A percentile compares a stretch with the other conserved stretches of the same genome.
These are phyloP conservation scores for Calonectria naviculata DNA, from an alignment of 2,329 filamentous ascomycete species.

Conservation along the genomic window DNA sequence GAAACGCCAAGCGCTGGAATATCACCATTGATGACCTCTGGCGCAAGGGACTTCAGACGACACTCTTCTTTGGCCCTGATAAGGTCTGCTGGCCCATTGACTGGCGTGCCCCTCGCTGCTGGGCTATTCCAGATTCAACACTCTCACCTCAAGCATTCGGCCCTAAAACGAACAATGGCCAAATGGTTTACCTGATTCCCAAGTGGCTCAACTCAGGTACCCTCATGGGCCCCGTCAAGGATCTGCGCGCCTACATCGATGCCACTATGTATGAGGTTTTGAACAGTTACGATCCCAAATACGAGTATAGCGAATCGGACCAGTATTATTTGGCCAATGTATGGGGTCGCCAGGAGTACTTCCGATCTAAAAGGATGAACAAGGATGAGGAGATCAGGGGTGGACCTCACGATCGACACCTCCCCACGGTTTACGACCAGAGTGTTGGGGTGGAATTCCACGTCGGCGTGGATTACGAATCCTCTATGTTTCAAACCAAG, in stretches of 20 bases:
- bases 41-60: conserved; percentile 46
- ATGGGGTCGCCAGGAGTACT: conserved; percentile 55
- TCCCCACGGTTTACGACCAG: conserved; percentile 12
- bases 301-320: conserved; percentile 50
- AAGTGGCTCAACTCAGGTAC: conserved; percentile 59
- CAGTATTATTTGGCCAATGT: conserved; percentile 56
- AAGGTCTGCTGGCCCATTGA: conserved; percentile 55
- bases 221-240: conserved; percentile 52
- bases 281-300: conserved; percentile 45
- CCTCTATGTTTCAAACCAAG: conserved; percentile 52
- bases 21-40: conserved; percentile 44
- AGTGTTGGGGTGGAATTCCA: conserved; percentile 44
- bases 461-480: conserved; percentile 54
- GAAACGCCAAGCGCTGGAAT: conserved; percentile 62
- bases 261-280: conserved; percentile 45
- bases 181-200: conserved; percentile 45
- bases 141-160: conserved; percentile 49
- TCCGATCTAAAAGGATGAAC: conserved; percentile 41
- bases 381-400: conserved; percentile 8
- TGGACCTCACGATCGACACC: conserved; percentile 18
- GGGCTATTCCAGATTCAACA: conserved; percentile 50
- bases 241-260: conserved; percentile 40
- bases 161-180: conserved; percentile 47
- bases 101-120: conserved; percentile 50
- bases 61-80: conserved; percentile 57